Base-by-base conservation (phyloP, 202 grass and related monocot species). In the Schoenoplectus tabernaemontani region DNA sequence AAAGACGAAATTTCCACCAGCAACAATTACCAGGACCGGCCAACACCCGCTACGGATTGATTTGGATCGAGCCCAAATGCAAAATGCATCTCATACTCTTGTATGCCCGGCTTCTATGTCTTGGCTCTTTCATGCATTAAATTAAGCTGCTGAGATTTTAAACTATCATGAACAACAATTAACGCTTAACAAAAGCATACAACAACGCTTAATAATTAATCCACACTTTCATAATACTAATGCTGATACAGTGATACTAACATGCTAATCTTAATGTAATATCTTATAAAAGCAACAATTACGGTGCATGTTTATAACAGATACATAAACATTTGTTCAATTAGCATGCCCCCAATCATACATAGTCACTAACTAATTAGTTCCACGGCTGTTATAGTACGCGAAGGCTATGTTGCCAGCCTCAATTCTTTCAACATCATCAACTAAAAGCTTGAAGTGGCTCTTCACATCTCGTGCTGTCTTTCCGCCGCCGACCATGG, bases 391-490 rank as follows among this genome's bases (percentile, higher is more conserved):
- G 0, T 2, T 2, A 69, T 43, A 42, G 54, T 75, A 54, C 28
- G 26, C 28, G 6, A 19, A 54, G 47, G 24, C 1, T 24, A 75
- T 19, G 30, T 64, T 65, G 56, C 91, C 91, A 1, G 93, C 87
- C 67, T 93, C 89, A 75, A 97, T 97, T 59, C 71, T 62, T 57
- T 83, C 82, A 10, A 97, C 89, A 76, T 97, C 93, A 60, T 91
- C 86, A 85, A 88, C 85, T 22, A 97, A 85, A 63, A 86, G 84
- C 42, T 87, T 19, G 87, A 91, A 97, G 86, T 97, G 93, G 65
- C 54, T 83, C 78, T 69, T 41, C 81, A 97, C 91, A 83, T 97
- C 93, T 33, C 48, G 66, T 58, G 68, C 84, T 57, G 89, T 85
- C 91, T 97, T 97, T 71, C 61, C 48, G 13, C 87, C 89, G 32